A percentile compares a stretch with the other conserved stretches of the same genome.
phyloP scores from a whole-genome alignment of 1,139 yeast genomes.

The Candida neerlandica region DNA sequence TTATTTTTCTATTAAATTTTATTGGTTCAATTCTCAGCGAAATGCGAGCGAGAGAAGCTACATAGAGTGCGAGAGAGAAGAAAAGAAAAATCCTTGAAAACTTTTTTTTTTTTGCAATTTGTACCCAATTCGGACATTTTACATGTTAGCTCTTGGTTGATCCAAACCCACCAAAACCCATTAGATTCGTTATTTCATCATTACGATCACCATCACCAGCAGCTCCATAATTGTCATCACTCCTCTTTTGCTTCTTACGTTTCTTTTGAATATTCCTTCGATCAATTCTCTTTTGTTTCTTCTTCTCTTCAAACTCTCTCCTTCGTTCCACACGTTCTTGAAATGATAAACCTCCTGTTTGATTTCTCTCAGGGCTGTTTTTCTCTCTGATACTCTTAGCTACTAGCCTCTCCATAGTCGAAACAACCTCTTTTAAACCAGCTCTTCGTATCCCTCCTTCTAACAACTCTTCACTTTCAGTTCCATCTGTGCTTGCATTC shows the following conservation, averaged over 20 bases:
- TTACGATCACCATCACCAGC: conserved; percentile 15
- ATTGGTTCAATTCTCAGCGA: conserved; percentile 11
- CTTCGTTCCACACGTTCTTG: conserved; percentile 48
- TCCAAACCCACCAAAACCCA: conserved; percentile 66
- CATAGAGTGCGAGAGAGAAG: conserved; percentile 1
- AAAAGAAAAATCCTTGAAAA: conserved; percentile 1
- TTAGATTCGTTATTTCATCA: conserved; percentile 39
- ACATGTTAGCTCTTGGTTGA: conserved; percentile 22
- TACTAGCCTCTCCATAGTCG: conserved; percentile 37
- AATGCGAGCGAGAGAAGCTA: not conserved
- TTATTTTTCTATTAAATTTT: conserved; percentile 13
- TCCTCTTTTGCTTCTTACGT: conserved; percentile 14
- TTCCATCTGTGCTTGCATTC: conserved; percentile 26
- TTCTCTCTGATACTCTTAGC: conserved; percentile 24
- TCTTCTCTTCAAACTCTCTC: conserved; percentile 42
- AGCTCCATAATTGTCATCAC: no score
- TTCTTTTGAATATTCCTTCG: conserved; percentile 25
- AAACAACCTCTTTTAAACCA: conserved; percentile 30
- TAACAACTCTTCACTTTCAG: conserved; percentile 29
- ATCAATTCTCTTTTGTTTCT: conserved; percentile 29
- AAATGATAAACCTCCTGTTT: conserved; percentile 25
- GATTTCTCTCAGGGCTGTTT: not conserved
- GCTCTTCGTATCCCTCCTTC: conserved; percentile 40
- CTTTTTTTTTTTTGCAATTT: not conserved
- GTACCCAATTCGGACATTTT: not conserved